Percentiles rank a stretch among this genome's conserved stretches.
These are phyloP conservation scores for Aspergillus biplanus DNA, from an alignment of 495 filamentous ascomycete species.

Conservation along the genomic window DNA sequence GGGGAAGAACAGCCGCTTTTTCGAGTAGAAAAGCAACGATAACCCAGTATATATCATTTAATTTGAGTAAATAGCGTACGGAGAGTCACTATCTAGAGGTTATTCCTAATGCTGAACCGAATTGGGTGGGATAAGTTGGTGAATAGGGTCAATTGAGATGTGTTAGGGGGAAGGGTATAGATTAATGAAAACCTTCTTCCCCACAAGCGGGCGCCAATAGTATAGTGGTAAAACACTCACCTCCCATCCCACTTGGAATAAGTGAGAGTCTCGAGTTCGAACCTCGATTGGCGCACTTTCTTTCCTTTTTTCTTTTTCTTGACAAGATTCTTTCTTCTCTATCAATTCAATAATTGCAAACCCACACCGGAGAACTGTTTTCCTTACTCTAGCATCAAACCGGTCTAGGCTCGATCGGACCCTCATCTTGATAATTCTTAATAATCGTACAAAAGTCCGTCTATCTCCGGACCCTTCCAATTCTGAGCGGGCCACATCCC, in stretches of 20 bases:
- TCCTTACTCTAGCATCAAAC: background rate
- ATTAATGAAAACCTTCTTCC: background rate
- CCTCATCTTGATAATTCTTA: background rate
- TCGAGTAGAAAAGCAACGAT: background rate
- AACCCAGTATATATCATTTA: background rate
- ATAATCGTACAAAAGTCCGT: background rate
- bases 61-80: background rate
- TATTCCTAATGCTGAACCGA: background rate
- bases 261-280: constrained; percentile 14
- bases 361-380: background rate
- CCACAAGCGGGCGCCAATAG: constrained; percentile 9
- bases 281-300: constrained; percentile 12
- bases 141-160: background rate
- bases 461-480: background rate
- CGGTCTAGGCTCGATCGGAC: background rate
- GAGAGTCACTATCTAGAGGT: background rate
- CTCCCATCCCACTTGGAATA: constrained; percentile 8
- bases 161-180: background rate
- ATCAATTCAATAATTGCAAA: background rate
- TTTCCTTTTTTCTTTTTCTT: background rate
- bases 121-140: background rate
- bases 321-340: background rate
- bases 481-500: background rate
- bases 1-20: background rate
- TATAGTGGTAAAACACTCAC: constrained; percentile 14